These are phyloP conservation scores for Trypanosoma mega DNA, from an alignment of 208 protist species.

Conservation along the genomic window DNA sequence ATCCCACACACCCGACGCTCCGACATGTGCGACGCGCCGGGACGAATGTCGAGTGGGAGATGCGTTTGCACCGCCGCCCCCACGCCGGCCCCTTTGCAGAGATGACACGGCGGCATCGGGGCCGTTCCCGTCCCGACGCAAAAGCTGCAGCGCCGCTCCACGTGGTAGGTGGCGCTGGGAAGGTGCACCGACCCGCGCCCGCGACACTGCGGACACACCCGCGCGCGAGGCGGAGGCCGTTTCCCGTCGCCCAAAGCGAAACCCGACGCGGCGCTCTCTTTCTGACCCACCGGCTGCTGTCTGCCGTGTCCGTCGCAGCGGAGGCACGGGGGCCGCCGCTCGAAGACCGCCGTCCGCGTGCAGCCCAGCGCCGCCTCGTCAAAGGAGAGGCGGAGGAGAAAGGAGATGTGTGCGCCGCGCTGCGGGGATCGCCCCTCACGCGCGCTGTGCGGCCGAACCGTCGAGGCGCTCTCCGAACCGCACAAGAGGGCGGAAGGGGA, in stretches of 20 bases:
- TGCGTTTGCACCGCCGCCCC: constrained; percentile 25
- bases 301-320: constrained; percentile 56
- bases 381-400: constrained; percentile 68
- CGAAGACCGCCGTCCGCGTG: constrained; percentile 39
- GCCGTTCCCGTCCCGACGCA: constrained; percentile 72
- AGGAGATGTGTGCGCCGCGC: constrained; percentile 53
- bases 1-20: constrained; percentile 44
- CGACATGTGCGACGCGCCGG: constrained; percentile 32
- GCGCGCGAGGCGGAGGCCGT: constrained; percentile 29
- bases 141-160: constrained; percentile 76
- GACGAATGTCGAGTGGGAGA: constrained; percentile 40
- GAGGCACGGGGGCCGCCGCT: constrained; percentile 45
- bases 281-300: too few species aligned
- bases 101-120: constrained; percentile 53
- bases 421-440: constrained; percentile 36
- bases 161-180: constrained; percentile 84
- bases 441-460: constrained; percentile 45
- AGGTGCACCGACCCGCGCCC: constrained; percentile 64
- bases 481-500: constrained; percentile 34
- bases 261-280: too few species aligned
- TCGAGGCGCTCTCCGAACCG: constrained; percentile 4
- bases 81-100: constrained; percentile 69
- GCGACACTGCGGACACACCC: constrained; percentile 77
- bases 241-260: too few species aligned
- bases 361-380: constrained; percentile 72